Conservation (phyloP, 1,284 basidiomycete species). For the Amylostereum areolatum region DNA sequence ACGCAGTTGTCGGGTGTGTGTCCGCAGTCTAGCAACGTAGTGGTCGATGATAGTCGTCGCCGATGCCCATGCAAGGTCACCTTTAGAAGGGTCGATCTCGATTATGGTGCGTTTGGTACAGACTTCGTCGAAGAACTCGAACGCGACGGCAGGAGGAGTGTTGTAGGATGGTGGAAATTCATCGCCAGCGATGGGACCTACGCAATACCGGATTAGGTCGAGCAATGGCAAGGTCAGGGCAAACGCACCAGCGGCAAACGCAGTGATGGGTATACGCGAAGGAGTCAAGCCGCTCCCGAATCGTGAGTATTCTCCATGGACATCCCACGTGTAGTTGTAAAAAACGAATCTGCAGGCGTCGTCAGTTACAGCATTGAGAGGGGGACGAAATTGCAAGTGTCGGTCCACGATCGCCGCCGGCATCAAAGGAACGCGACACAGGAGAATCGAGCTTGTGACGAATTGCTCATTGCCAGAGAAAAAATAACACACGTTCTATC, state of each 20-base stretch:
- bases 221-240: not conserved
- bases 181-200: constrained; percentile 48
- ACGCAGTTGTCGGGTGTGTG: constrained; percentile 35
- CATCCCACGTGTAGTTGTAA: constrained; percentile 58
- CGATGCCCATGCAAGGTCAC: constrained; percentile 25
- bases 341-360: constrained; percentile 41
- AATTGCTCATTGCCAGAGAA: not conserved
- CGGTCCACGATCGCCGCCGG: too few species aligned
- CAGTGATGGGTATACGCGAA: constrained; percentile 51
- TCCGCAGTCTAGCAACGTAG: constrained; percentile 41
- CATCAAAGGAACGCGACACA: too few species aligned
- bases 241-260: constrained; percentile 40
- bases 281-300: constrained; percentile 41
- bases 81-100: constrained; percentile 32
- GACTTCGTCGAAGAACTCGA: constrained; percentile 10
- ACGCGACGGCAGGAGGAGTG: constrained; percentile 8
- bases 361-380: not conserved
- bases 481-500: constrained; percentile 36
- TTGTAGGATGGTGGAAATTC: constrained; percentile 20
- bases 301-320: constrained; percentile 16
- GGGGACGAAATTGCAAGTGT: not conserved
- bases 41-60: constrained; percentile 36
- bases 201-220: not conserved
- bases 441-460: too few species aligned
- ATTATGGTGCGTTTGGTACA: constrained; percentile 26